These are phyloP conservation scores for Amborella trichopoda DNA, from an alignment of 164 flowering plant species.

Conservation along the genomic window DNA sequence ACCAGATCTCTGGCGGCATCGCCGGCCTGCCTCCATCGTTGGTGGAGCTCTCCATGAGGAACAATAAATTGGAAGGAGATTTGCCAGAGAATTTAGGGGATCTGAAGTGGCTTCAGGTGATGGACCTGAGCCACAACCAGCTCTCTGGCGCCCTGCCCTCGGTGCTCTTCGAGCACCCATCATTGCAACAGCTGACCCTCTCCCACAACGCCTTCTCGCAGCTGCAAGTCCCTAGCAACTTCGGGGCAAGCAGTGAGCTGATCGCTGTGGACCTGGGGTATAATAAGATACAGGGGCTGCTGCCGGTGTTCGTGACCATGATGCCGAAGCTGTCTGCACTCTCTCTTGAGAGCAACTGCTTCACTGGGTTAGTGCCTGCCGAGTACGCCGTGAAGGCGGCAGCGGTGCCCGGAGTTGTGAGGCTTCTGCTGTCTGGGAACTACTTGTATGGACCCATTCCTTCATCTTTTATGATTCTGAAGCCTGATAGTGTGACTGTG, in stretches of 20 bases:
- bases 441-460: slow-evolving; percentile 73
- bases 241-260: slow-evolving; percentile 32
- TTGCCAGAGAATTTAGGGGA: slow-evolving; percentile 21
- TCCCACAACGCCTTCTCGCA: slow-evolving; percentile 47
- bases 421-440: slow-evolving; percentile 72
- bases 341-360: slow-evolving; percentile 59
- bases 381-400: slow-evolving; percentile 46
- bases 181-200: slow-evolving; percentile 73
- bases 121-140: slow-evolving; percentile 72
- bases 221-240: slow-evolving; percentile 20
- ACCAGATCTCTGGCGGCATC: slow-evolving; percentile 47
- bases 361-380: slow-evolving; percentile 67
- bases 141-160: slow-evolving; percentile 51
- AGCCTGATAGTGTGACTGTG: slow-evolving; percentile 45
- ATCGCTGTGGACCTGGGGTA: slow-evolving; percentile 65
- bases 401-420: slow-evolving; percentile 15
- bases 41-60: slow-evolving; percentile 51
- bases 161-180: slow-evolving; percentile 50
- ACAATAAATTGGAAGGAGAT: slow-evolving; percentile 40
- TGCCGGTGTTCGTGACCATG: slow-evolving; percentile 58
- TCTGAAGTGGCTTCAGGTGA: slow-evolving; percentile 37
- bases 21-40: slow-evolving; percentile 45
- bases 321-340: slow-evolving; percentile 74
- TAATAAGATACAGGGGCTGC: slow-evolving; percentile 46
- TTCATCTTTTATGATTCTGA: slow-evolving; percentile 33